phyloP scores from a whole-genome alignment of 495 filamentous ascomycete species.

The Penicillium subrubescens region DNA sequence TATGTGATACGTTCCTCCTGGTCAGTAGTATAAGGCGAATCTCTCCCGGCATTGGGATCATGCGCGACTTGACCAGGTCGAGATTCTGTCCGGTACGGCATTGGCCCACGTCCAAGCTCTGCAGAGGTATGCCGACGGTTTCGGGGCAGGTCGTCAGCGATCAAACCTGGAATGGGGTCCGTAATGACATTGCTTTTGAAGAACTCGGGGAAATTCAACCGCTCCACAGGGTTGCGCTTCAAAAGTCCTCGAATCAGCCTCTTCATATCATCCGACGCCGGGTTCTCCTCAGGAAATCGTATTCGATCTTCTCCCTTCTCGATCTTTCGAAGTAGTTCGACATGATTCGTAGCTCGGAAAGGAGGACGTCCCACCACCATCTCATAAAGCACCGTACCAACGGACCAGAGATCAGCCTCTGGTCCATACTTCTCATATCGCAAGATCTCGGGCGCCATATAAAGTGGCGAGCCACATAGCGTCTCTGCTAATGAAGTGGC shows the following conservation, averaged over 20 bases:
- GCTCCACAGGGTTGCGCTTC: conserved; percentile 80
- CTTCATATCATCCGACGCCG: conserved; percentile 77
- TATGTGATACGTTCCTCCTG: conserved; percentile 32
- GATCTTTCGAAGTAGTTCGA: conserved; percentile 89
- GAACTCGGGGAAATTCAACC: conserved; percentile 80
- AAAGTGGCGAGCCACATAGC: conserved; percentile 94
- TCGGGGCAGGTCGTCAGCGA: conserved; percentile 68
- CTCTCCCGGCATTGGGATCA: conserved; percentile 21
- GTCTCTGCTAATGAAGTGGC: conserved; percentile 91
- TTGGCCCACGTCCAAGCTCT: conserved; percentile 14
- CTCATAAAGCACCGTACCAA: conserved; percentile 92
- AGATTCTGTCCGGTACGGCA: conserved; percentile 29
- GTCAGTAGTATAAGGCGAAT: conserved; percentile 25
- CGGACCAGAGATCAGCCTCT: conserved; percentile 96
- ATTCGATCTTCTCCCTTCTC: conserved; percentile 84
- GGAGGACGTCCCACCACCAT: conserved; percentile 91
- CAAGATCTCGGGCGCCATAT: conserved; percentile 98
- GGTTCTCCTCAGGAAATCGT: conserved; percentile 72
- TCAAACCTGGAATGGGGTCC: conserved; percentile 78
- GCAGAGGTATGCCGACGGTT: conserved; percentile 24
- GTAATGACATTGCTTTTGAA: conserved; percentile 75
- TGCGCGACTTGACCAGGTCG: conserved; percentile 21
- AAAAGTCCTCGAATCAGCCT: conserved; percentile 76
- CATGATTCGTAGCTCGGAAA: conserved; percentile 90
- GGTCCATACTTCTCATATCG: conserved; percentile 97